A percentile compares a stretch with the other conserved stretches of the same genome.
Conservation (phyloP, 2,329 filamentous ascomycete genomes). For the Verticillium tricorpus region DNA sequence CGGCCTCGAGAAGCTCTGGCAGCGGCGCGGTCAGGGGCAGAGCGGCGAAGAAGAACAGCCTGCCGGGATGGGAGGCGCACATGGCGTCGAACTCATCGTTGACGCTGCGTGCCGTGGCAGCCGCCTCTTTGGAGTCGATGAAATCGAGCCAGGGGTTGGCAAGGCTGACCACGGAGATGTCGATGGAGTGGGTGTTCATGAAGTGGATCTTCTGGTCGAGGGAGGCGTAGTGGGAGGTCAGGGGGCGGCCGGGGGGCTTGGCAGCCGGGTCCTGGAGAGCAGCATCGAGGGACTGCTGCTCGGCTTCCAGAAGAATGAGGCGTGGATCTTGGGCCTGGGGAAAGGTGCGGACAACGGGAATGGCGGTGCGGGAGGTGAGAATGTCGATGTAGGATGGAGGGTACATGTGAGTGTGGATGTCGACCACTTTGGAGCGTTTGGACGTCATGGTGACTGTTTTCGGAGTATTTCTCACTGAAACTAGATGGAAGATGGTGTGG, state of each 20-base stretch:
- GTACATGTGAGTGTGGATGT: conserved; percentile 69
- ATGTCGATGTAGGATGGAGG: conserved; percentile 59
- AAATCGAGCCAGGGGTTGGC: conserved; percentile 97
- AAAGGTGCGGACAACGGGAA: conserved; percentile 69
- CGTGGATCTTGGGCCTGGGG: conserved; percentile 51
- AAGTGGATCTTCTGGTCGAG: conserved; percentile 77
- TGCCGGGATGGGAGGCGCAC: conserved; percentile 60
- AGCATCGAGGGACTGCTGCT: conserved; percentile 40
- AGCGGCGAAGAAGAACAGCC: conserved; percentile 78
- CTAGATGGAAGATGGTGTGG: neutral
- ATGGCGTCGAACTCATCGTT: conserved; percentile 74
- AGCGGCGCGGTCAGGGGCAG: conserved; percentile 69
- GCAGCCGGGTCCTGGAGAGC: conserved; percentile 49
- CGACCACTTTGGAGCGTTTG: conserved; percentile 41
- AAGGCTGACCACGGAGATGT: conserved; percentile 79
- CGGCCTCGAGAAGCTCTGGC: conserved; percentile 58
- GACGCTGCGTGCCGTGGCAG: conserved; percentile 58
- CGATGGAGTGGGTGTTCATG: conserved; percentile 80
- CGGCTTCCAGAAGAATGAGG: conserved; percentile 58
- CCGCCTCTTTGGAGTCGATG: conserved; percentile 56
- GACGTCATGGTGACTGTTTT: neutral
- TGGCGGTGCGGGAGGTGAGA: conserved; percentile 53
- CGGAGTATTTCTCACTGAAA: neutral
- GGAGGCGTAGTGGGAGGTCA: conserved; percentile 79
- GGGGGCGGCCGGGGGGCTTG: conserved; percentile 69